These are phyloP conservation scores for Larix kaempferi DNA, from an alignment of 75 land plant genomes.

Conservation along the genomic window DNA sequence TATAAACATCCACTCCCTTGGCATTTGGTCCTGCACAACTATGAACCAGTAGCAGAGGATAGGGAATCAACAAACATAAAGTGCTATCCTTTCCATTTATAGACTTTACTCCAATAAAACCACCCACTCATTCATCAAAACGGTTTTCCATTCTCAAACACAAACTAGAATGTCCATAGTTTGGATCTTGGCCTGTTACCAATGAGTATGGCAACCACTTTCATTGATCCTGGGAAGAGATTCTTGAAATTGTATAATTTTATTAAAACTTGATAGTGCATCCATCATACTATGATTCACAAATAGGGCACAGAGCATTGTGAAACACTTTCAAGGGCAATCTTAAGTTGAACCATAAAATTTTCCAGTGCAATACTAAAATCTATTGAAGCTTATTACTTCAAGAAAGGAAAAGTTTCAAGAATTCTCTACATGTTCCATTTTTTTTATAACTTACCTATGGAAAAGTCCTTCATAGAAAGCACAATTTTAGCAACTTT, in stretches of 20 bases:
- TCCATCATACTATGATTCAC: not conserved
- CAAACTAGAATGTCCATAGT: constrained; percentile 28
- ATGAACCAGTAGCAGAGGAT: too few species aligned
- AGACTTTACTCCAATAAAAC: constrained; percentile 31
- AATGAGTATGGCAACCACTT: constrained; percentile 31
- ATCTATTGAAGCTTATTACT: not conserved
- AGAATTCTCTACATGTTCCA: not conserved
- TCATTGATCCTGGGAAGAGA: constrained; percentile 23
- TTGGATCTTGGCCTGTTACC: constrained; percentile 17
- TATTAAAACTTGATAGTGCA: not conserved
- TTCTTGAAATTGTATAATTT: constrained; percentile 17
- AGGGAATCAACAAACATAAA: too few species aligned
- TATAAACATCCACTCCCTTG: too few species aligned
- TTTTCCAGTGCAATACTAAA: not conserved
- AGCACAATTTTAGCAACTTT: constrained; percentile 27
- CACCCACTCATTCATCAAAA: constrained; percentile 28
- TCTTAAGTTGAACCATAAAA: not conserved
- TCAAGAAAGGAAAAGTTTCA: not conserved
- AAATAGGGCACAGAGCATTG: not conserved
- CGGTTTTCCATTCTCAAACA: constrained; percentile 35
- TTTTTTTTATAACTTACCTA: constrained; percentile 19
- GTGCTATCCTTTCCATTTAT: too few species aligned
- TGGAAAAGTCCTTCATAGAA: constrained; percentile 28
- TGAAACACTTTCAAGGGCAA: not conserved
- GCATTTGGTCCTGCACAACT: too few species aligned